Conservation (phyloP, 2,329 filamentous ascomycete species). For the Pezicula carpinea region DNA sequence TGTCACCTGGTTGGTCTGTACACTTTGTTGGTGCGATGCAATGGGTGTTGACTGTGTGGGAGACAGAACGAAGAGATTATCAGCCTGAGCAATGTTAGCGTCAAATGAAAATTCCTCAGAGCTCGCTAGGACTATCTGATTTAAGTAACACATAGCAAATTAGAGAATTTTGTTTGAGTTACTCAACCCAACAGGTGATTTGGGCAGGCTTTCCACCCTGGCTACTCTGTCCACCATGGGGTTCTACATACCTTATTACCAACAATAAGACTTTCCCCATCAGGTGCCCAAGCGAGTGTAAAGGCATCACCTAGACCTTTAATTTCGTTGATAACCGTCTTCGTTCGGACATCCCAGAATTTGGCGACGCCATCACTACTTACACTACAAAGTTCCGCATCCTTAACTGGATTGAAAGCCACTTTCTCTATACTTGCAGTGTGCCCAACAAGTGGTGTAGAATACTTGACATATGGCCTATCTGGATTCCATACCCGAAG, state of each 20-base stretch:
- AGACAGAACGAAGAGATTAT: constrained; percentile 58
- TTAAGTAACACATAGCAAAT: no score
- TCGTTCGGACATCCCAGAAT: constrained; percentile 76
- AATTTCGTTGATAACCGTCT: constrained; percentile 65
- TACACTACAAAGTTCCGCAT: constrained; percentile 71
- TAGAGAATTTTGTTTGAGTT: no score
- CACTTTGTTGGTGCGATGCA: constrained; percentile 53
- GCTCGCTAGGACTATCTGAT: no score
- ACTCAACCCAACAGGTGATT: no score
- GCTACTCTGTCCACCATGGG: not conserved
- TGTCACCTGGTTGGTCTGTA: constrained; percentile 66
- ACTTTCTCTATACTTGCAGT: constrained; percentile 65
- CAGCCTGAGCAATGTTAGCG: constrained; percentile 39
- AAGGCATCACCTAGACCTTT: constrained; percentile 63
- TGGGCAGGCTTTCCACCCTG: no score
- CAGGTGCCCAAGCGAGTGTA: constrained; percentile 69
- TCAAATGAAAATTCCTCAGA: no score
- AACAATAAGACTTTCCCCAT: constrained; percentile 65
- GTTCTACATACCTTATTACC: constrained; percentile 62
- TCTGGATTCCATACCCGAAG: constrained; percentile 81
- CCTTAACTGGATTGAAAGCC: constrained; percentile 71
- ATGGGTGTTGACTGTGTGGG: constrained; percentile 52
- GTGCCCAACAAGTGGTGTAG: constrained; percentile 70
- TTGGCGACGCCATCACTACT: constrained; percentile 70
- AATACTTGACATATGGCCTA: constrained; percentile 66